Base-by-base conservation (phyloP, 1,284 basidiomycete genomes). In the Pyrrhoderma lamaoense region DNA sequence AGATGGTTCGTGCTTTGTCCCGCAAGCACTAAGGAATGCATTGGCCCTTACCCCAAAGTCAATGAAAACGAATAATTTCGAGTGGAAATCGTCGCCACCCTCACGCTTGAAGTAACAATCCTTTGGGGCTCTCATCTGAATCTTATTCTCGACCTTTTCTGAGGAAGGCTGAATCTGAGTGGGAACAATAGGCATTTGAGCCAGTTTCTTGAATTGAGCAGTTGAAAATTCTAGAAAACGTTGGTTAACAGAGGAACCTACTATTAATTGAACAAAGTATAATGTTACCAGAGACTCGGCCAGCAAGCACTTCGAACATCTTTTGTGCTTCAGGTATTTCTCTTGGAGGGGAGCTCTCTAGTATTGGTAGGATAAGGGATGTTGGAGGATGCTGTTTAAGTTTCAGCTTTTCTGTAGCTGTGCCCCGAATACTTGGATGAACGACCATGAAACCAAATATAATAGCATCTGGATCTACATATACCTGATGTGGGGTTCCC, bases 21-120 rank as follows among this genome's bases (percentile, higher is more conserved):
- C 95, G 59, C 90, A 92, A 8, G 87, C 83, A 53, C 78, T 80
- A 45, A 99, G 71, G 68, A 99, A 96, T 2, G 78, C 72, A 58
- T 93, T 94, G 1, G 89, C 94, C 3, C 75, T 73, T 0, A 76
- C 64, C 0, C 94, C 95, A 65, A 95, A 97, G 66, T 97, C 86
- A 44, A 98, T 80, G 60, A 93, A 95, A 9, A 82, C 79, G 62
- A 97, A 96, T 5, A 90, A 64, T 60, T 84, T 83, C 1, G 85
- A 85, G 60, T 86, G 84, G 44, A 88, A 77, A 49, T 71, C 70
- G 14, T 74, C 74, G 27, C 72, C 70, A 0, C 71, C 65, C 36
- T 72, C 67, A 14, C 73, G 70, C 8, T 74, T 76, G 56, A 90
- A 75, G 64, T 86, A 90, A 62, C 87, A 89, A 56, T 85, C 79